These are phyloP conservation scores for Syzygium oleosum DNA, from an alignment of 345 rosid genomes.

Conservation along the genomic window DNA sequence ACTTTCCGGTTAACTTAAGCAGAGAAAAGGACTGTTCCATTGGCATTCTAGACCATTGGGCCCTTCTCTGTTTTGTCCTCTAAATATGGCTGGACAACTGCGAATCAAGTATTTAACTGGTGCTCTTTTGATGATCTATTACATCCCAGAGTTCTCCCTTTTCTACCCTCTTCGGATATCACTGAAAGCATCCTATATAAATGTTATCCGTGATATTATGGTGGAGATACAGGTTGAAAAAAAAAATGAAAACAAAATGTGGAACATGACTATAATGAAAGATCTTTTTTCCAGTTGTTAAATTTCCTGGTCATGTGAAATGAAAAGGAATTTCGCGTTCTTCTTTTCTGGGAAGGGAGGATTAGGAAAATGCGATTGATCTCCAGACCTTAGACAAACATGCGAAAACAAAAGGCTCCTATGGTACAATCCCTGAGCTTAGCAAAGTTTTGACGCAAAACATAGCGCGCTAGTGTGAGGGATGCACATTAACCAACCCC, in stretches of 20 bases:
- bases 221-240: not conserved
- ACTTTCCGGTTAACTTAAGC: not conserved
- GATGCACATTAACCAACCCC: not conserved
- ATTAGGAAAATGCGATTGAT: not conserved
- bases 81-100: no score
- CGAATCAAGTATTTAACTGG: not conserved
- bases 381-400: not conserved
- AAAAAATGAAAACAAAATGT: not conserved
- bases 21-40: not conserved
- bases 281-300: not conserved
- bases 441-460: not conserved
- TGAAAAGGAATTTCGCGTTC: not conserved
- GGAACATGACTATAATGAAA: not conserved
- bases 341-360: not conserved
- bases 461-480: not conserved
- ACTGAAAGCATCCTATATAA: not conserved
- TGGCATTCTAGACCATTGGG: not conserved
- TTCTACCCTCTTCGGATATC: not conserved
- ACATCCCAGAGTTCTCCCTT: not conserved
- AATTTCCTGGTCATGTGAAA: not conserved
- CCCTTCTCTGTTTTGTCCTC: not conserved
- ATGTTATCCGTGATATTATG: not conserved
- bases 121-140: not conserved
- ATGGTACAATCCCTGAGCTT: not conserved
- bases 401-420: not conserved